Evolutionary conservation across 2,329 filamentous ascomycete species (phyloP), one percentile per base, ranked within the genome.

Genomic region (Monilinia fructigena): DNA sequence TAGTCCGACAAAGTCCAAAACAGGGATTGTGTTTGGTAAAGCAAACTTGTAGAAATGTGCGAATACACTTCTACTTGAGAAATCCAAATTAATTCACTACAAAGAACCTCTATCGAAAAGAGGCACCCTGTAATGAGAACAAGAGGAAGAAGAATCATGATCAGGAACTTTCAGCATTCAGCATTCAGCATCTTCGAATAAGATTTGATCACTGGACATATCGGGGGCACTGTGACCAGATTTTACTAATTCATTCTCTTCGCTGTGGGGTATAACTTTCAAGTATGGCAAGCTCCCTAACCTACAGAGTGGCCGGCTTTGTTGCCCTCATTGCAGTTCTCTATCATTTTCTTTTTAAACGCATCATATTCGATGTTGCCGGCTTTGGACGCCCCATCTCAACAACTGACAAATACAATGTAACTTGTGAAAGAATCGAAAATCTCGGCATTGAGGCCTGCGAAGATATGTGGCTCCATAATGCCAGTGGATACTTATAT

Each of bases 401-500:
- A 26, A 68, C 75, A 3, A 71, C 79, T 63, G 72, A 74, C 2
- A 70, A 74, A 6, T 79, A 78, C 66, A 74, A 75, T 69, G 47
- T 67, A 16, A 65, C 67, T 2, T 75, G 73, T 59, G 59, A 73
- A 26, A 73, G 70, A 53, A 47, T 75, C 5, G 67, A 71, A 48
- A 67, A 72, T 35, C 64, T 69, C 50, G 72, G 72, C 4, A 56
- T 75, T 11, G 71, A 74, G 63, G 73, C 63, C 12, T 76, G 74
- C 38, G 74, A 75, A 66, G 73, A 75, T 65, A 72, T 75, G 68
- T 76, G 74, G 73, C 47, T 76, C 38, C 70, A 75, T 63, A 63
- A 76, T 18, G 63, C 68, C 38, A 74, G 68, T 7, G 71, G 74
- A 20, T 68, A 66, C 52, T 66, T 76, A 2, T 76, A 75, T 47